Evolutionary conservation across 1,139 yeast species (phyloP).

Genomic region (Spencermartinsiella ligniputridi): DNA sequence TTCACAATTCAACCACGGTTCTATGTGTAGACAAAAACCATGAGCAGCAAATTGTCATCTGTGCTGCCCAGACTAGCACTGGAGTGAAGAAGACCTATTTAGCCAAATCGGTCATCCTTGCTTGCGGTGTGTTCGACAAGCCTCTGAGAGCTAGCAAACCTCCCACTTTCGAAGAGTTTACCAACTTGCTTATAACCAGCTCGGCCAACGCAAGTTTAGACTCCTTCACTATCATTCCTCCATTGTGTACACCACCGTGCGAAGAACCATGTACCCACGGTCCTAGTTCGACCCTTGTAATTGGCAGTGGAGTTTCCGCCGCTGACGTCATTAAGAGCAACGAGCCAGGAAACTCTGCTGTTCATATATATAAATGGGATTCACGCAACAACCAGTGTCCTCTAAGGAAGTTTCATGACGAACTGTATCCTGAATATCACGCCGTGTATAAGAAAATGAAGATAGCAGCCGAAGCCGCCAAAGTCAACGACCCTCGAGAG

Average conservation of each 20-base stretch:
- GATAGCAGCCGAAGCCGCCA: neutral
- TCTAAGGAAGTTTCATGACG: constrained; percentile 29
- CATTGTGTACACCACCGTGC: constrained; percentile 18
- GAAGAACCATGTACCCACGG: constrained; percentile 7
- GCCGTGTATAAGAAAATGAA: constrained; percentile 28
- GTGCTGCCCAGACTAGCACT: neutral
- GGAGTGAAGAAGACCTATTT: neutral
- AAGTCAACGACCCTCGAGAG: neutral
- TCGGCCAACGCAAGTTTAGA: neutral
- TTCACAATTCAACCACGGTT: constrained; percentile 15
- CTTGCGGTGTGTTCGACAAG: constrained; percentile 32
- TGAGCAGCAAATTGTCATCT: constrained; percentile 2
- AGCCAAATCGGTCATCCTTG: constrained; percentile 26
- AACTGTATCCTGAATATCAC: constrained; percentile 34
- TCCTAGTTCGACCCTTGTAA: constrained; percentile 21
- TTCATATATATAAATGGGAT: constrained; percentile 33
- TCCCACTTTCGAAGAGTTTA: neutral
- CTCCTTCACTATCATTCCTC: constrained; percentile 16
- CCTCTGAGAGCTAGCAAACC: constrained; percentile 15
- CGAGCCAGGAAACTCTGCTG: constrained; percentile 10
- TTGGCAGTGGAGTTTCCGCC: constrained; percentile 37
- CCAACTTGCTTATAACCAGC: neutral
- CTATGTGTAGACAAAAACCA: constrained; percentile 14
- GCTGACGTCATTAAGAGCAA: constrained; percentile 30
- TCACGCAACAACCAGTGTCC: constrained; percentile 24